These are phyloP conservation scores for Fonsecaea nubica DNA, from an alignment of 2,329 filamentous ascomycete genomes.

Conservation along the genomic window DNA sequence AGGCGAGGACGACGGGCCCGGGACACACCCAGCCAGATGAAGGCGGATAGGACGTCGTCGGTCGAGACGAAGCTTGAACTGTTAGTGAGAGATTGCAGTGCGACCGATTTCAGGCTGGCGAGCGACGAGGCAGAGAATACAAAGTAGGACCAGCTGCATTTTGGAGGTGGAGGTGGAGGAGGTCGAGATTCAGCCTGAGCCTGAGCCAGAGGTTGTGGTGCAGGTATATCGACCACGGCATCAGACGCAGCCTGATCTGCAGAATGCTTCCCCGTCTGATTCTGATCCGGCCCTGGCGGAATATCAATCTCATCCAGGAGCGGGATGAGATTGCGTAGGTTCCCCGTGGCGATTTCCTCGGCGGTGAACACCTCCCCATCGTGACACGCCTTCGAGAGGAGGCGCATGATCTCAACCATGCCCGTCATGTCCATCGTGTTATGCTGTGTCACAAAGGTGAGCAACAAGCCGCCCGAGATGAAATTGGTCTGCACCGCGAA, in stretches of 20 bases:
- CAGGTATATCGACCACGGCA: neutral
- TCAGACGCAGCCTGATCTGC: slow-evolving; percentile 19
- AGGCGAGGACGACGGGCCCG: slow-evolving; percentile 52
- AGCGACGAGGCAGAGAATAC: slow-evolving; percentile 51
- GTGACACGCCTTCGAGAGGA: slow-evolving; percentile 59
- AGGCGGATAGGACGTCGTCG: slow-evolving; percentile 60
- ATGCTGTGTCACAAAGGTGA: slow-evolving; percentile 59
- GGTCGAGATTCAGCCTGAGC: slow-evolving; percentile 8
- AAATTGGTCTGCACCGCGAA: slow-evolving; percentile 58
- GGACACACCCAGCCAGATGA: slow-evolving; percentile 58
- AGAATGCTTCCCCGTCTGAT: slow-evolving; percentile 43
- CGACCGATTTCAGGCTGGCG: slow-evolving; percentile 50
- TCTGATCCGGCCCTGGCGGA: slow-evolving; percentile 44
- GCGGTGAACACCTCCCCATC: slow-evolving; percentile 51
- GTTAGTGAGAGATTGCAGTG: slow-evolving; percentile 41
- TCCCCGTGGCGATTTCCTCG: slow-evolving; percentile 55
- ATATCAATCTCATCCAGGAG: slow-evolving; percentile 48
- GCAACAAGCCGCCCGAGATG: slow-evolving; percentile 57
- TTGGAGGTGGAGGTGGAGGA: slow-evolving; percentile 23
- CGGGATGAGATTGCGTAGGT: slow-evolving; percentile 50
- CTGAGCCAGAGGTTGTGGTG: neutral
- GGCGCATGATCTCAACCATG: slow-evolving; percentile 54
- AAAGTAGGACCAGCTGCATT: slow-evolving; percentile 56
- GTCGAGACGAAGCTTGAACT: slow-evolving; percentile 55
- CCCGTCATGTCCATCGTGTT: slow-evolving; percentile 60